Evolutionary conservation across 2,329 filamentous ascomycete species (phyloP).

Genomic region (Neobulgaria alba): DNA sequence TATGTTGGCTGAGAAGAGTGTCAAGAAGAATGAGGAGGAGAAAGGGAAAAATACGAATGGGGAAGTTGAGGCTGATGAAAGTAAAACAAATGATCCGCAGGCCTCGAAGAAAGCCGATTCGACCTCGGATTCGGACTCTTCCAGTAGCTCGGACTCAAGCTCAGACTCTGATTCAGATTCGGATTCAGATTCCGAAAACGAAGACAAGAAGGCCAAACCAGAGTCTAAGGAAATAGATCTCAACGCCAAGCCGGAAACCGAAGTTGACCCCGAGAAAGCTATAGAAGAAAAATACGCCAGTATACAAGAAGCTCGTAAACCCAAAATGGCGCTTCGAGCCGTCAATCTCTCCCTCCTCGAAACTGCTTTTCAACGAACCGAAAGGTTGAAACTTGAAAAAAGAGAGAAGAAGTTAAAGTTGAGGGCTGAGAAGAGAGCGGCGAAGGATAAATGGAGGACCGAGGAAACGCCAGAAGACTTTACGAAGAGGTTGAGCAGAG

Average conservation of each 20-base stretch:
- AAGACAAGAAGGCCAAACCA: neutral
- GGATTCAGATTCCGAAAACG: slow-evolving; percentile 3
- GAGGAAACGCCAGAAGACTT: neutral
- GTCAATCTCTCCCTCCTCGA: too few species aligned
- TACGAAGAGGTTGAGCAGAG: neutral
- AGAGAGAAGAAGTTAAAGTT: neutral
- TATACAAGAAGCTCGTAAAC: too few species aligned
- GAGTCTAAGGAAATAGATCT: too few species aligned
- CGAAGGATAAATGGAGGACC: neutral
- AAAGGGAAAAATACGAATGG: neutral
- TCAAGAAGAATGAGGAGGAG: slow-evolving; percentile 2
- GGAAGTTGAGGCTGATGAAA: neutral
- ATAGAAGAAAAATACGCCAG: too few species aligned
- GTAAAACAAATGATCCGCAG: neutral
- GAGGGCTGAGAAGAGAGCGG: neutral
- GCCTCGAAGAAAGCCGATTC: slow-evolving; percentile 3
- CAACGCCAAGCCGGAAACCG: too few species aligned
- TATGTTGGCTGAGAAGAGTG: slow-evolving; percentile 6
- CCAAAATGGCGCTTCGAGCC: too few species aligned
- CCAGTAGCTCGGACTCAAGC: too few species aligned
- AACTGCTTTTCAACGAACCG: too few species aligned
- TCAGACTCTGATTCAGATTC: slow-evolving; percentile 10
- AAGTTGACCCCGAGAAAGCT: too few species aligned
- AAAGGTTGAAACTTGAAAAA: too few species aligned
- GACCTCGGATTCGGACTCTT: slow-evolving; percentile 5